Base-by-base conservation (phyloP, 139 green algal genomes). In the Picochlorum costavermella region DNA sequence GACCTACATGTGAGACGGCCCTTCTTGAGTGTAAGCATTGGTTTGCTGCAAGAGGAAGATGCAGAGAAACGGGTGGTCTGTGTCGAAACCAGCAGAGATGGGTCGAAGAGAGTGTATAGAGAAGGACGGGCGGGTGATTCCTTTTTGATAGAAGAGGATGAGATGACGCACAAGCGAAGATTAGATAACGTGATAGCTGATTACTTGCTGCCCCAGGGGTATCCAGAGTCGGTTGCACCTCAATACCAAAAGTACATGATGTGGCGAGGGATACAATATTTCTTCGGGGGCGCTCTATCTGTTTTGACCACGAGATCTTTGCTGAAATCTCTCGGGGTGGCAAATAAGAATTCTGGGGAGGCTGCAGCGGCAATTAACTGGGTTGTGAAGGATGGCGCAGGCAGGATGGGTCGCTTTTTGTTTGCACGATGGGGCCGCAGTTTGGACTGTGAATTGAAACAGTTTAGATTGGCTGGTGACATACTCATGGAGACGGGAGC, bases 401-500 rank as follows among this genome's bases (percentile, higher is more conserved):
- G 88, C 4, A 78, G 88, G 17, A 58, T 95, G 68, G 88, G 88
- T 0, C 80, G 87, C 48, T 86, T 95, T 61, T 67, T 95, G 48
- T 95, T 95, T 75, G 88, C 88, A 1, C 70, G 88, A 8, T 92
- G 87, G 81, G 85, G 85, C 10, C 77, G 86, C 3, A 72, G 86
- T 67, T 82, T 95, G 49, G 88, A 95, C 67, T 88, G 85, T 45
- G 88, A 95, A 67, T 73, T 95, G 13, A 95, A 95, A 74, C 87
- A 95, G 80, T 90, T 95, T 67, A 68, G 87, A 9, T 81, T 95
- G 56, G 61, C 61, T n/a, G 81, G 84, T 43, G 67, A 76, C 56
- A 17, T 81, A 36, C 63, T 88, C 26, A 84, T 85, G 78, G 78
- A 84, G 68, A 37, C 65, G 26, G 84, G 84, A 25, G 86, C 85